Base-by-base conservation (phyloP, 2,329 filamentous ascomycete genomes). In the Colletotrichum nymphaeae region DNA sequence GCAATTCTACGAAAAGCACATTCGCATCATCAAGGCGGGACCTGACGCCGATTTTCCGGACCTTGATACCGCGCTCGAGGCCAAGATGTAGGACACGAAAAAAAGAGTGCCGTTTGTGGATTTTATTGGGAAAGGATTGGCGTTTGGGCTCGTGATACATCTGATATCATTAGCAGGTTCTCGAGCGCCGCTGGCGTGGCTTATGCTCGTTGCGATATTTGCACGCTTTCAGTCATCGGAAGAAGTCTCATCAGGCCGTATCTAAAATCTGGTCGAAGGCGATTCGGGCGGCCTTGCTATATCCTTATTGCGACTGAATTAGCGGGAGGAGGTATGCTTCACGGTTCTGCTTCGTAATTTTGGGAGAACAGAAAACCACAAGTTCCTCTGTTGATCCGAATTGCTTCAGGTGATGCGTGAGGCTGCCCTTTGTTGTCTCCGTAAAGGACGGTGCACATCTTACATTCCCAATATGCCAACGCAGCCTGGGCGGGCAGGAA, bases 1-100 rank as follows among this genome's bases (percentile, higher is more conserved):
- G 11, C 85, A 85, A 49, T 91, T 90, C 75, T 91, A 91, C 78
- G 89, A 91, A 77, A 85, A 84, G 12, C 88, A 90, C 71, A 87
- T 91, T 37, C 87, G 87, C 67, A 88, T 89, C 63, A 84, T 89
- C 62, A 84, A 84, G 77, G 78, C 80, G n/a, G 77, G 77, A 4
- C 28, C 72, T 1, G 76, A 77, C 2, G 53, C 63, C 42, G 42
- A 49, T 19, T 7, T 9, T n/a, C 7, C 80, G n/a, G 77, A 76
- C 2, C 28, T 69, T 1, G 76, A 77, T 1, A 49, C 63, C 12
- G 60, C 63, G 26, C 16, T 19, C 35, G 65, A 57, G 16, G 57
- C 66, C 22, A 35, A 59, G 46, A 26, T 24, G 30, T 57, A 37
- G 52, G n/a, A 37, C 30, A 59, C n/a, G 56, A 35, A 57, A 11